Evolutionary conservation across 1,284 basidiomycete species (phyloP).

Genomic region (Tremellales sp.): DNA sequence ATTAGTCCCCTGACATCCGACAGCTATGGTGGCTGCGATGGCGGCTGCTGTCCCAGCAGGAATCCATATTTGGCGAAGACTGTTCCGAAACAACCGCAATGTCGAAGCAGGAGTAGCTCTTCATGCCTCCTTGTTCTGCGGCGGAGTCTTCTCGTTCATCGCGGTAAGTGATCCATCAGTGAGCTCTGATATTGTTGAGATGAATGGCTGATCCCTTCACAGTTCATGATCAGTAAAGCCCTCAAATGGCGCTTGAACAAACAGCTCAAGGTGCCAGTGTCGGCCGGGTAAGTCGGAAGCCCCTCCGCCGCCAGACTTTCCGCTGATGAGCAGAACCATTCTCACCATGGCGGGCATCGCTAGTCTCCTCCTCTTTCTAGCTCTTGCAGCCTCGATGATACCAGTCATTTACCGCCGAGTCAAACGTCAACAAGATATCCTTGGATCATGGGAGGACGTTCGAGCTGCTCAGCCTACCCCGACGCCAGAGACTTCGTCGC

Average conservation of each 20-base stretch:
- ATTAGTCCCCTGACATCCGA: not conserved
- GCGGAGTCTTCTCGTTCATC: not conserved
- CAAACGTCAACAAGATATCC: not conserved
- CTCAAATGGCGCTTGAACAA: too few species aligned
- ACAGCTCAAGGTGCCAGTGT: too few species aligned
- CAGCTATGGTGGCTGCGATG: constrained; percentile 21
- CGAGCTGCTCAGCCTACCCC: too few species aligned
- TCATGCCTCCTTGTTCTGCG: not conserved
- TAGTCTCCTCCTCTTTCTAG: not conserved
- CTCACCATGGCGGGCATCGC: not conserved
- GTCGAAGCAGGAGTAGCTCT: not conserved
- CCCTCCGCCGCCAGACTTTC: too few species aligned
- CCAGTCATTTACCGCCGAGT: not conserved
- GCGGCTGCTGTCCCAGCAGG: constrained; percentile 16
- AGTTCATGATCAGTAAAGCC: not conserved
- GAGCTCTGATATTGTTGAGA: not conserved
- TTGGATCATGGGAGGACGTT: not conserved
- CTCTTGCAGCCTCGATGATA: not conserved
- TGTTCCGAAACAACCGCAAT: constrained; percentile 5
- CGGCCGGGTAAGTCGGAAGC: too few species aligned
- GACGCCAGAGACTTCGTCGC: too few species aligned
- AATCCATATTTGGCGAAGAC: constrained; percentile 12
- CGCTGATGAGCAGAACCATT: not conserved
- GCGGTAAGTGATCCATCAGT: not conserved
- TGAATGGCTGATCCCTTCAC: not conserved